Base-by-base conservation (phyloP, 1,284 basidiomycete genomes). In the Quambalaria eucalypti region DNA sequence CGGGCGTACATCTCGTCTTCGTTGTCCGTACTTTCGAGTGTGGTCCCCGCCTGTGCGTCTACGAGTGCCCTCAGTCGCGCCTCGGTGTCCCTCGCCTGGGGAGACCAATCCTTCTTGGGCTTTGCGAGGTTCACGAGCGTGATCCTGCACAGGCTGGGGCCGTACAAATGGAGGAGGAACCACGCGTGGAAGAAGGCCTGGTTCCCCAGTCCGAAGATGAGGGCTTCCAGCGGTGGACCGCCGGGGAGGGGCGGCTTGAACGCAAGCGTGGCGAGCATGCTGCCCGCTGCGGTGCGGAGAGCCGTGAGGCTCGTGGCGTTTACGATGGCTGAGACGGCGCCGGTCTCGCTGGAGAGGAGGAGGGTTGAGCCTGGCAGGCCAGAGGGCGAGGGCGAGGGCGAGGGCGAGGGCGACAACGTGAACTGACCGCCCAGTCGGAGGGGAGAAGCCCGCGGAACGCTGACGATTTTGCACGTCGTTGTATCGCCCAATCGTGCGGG, bases 221-320 rank as follows among this genome's bases (percentile, higher is more conserved):
- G 79, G 39, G 90, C 65, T 0, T 44, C 31, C n/a, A n/a, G n/a
- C n/a, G n/a, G n/a, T n/a, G n/a, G n/a, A 0, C 65, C 38, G 7
- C 60, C 55, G 0, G 80, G 77, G 7, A 85, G 78, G n/a, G n/a
- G n/a, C n/a, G n/a, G n/a, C n/a, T n/a, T n/a, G 2, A 85, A 73
- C 16, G 78, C 80, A 0, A 83, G 82, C 3, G 86, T 48, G 5
- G 52, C 44, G 9, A 53, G 26, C 8, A 46, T n/a, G 12, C 26
- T 23, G 85, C 87, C 86, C 61, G 85, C 86, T 48, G 87, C 88
- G 55, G 86, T 92, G 47, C 89, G 76, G 44, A 89, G 73, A 1
- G 87, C 86, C 0, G 89, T 91, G 57, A 92, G 76, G 36, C 79
- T 79, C 39, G 84, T 78, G 1, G 89, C 84, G 67, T 91, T 90